Base-by-base conservation (phyloP, 225 moss, liverwort and hornwort genomes). In the Antitrichia curtipendula region DNA sequence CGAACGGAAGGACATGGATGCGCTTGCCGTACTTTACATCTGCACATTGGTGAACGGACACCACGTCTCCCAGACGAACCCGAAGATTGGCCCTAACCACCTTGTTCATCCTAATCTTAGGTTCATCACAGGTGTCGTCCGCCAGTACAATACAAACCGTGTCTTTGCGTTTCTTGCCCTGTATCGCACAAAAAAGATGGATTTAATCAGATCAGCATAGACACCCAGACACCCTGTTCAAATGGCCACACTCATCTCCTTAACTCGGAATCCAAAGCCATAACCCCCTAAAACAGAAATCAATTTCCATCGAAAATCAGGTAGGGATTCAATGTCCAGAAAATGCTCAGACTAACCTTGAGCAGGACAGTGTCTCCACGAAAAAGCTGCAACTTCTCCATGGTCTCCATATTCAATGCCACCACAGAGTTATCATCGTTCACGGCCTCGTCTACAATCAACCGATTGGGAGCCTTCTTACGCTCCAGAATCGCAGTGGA, bases 1-100 rank as follows among this genome's bases (percentile, higher is more conserved):
- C 98, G 57, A 98, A 93, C 72, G 98, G 98, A 86, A 98, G 95
- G 15, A 96, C 98, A 78, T 98, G 98, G 60, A 98, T 92, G 54
- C 95, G 96, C 91, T 98, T 96, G 59, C 98, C 98, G 65, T 98
- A 98, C 89, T 96, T 96, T 7, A 96, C 98, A 95, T 97, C 97
- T 29, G 97, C 95, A 87, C 97, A 96, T 73, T 94, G 97, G 87
- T 97, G 97, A 21, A 97, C 97, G 43, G 97, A 97, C 75, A 97
- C 95, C 59, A 97, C 96, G 53, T 97, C 97, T 78, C 97, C 97
- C 25, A 97, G 93, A 23, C 97, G 92, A 75, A 97, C 97, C 36
- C 97, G 95, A 40, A 97, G 92, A 88, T 98, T 98, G 32, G 96
- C 93, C 85, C 98, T 92, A 10, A 98, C 98, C 47, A 98, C 98